Evolutionary conservation across 2,329 filamentous ascomycete genomes (phyloP).

Genomic region (Keithomyces neogunnii): DNA sequence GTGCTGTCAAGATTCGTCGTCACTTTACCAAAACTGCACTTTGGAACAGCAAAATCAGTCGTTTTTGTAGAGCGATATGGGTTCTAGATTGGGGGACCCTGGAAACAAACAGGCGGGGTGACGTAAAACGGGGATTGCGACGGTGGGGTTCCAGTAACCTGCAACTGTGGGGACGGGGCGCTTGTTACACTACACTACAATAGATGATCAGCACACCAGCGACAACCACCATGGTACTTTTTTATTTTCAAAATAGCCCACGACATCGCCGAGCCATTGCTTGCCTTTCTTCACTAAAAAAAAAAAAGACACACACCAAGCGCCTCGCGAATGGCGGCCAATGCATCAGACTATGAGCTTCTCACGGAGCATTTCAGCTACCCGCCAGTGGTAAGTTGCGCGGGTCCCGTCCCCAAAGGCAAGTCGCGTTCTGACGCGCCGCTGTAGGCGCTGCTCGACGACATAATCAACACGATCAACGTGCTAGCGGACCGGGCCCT

Average conservation of each 20-base stretch:
- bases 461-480: slow-evolving; percentile 96
- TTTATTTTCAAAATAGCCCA: too few relatives aligned
- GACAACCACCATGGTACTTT: too few relatives aligned
- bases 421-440: background rate
- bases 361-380: slow-evolving; percentile 95
- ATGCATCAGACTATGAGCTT: slow-evolving; percentile 52
- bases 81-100: background rate
- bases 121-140: slow-evolving; percentile 2
- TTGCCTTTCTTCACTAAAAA: too few relatives aligned
- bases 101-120: slow-evolving; percentile 3
- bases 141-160: background rate
- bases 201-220: background rate
- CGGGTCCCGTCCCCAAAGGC: too few relatives aligned
- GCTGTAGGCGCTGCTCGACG: slow-evolving; percentile 78
- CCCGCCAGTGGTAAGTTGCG: slow-evolving; percentile 62
- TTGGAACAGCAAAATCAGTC: background rate
- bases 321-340: slow-evolving; percentile 20
- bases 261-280: too few relatives aligned
- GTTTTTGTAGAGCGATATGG: background rate
- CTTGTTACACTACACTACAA: background rate
- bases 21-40: too few relatives aligned
- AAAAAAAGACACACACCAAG: too few relatives aligned
- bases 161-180: background rate
- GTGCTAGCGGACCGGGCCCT: slow-evolving; percentile 85
- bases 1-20: background rate